A percentile compares a stretch with the other conserved stretches of the same genome.
Conservation (phyloP, 208 protist genomes). For the Leishmania guyanensis region DNA sequence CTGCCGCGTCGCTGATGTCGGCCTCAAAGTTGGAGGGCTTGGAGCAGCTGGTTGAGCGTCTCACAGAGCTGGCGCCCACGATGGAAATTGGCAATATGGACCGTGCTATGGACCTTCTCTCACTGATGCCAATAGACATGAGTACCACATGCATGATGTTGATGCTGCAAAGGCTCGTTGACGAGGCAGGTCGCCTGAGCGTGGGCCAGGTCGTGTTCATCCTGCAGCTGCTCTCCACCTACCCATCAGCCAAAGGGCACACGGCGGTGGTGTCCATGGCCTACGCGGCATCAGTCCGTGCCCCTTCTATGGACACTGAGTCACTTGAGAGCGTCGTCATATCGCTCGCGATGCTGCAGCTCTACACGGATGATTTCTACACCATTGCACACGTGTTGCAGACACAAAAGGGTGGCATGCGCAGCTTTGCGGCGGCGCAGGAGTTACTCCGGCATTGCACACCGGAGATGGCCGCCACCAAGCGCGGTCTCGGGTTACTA, state of each 20-base stretch:
- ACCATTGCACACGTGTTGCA: slow-evolving; percentile 47
- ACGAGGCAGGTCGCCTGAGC: slow-evolving; percentile 63
- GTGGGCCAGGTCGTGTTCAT: slow-evolving; percentile 55
- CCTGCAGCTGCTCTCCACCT: slow-evolving; percentile 76
- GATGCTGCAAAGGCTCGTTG: slow-evolving; percentile 62
- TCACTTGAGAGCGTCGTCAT: slow-evolving; percentile 62
- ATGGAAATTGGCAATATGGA: slow-evolving; percentile 62
- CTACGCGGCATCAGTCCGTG: slow-evolving; percentile 63
- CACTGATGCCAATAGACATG: slow-evolving; percentile 53
- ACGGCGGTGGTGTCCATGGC: slow-evolving; percentile 70
- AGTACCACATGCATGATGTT: slow-evolving; percentile 52
- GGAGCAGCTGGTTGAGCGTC: slow-evolving; percentile 29
- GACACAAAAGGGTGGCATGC: slow-evolving; percentile 67
- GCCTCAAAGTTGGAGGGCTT: slow-evolving; percentile 10
- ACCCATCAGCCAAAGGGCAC: slow-evolving; percentile 72
- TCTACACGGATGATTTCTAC: slow-evolving; percentile 88
- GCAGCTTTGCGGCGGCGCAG: slow-evolving; percentile 38
- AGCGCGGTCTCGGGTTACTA: slow-evolving; percentile 47
- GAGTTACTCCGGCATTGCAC: slow-evolving; percentile 49
- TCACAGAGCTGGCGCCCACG: slow-evolving; percentile 36
- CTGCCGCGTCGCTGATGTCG: slow-evolving; percentile 34
- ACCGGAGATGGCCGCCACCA: slow-evolving; percentile 34
- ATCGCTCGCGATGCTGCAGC: slow-evolving; percentile 56
- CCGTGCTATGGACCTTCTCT: slow-evolving; percentile 69
- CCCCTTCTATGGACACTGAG: slow-evolving; percentile 54